phyloP scores from a whole-genome alignment of 495 filamentous ascomycete genomes.

The Aspergillus indologenus region DNA sequence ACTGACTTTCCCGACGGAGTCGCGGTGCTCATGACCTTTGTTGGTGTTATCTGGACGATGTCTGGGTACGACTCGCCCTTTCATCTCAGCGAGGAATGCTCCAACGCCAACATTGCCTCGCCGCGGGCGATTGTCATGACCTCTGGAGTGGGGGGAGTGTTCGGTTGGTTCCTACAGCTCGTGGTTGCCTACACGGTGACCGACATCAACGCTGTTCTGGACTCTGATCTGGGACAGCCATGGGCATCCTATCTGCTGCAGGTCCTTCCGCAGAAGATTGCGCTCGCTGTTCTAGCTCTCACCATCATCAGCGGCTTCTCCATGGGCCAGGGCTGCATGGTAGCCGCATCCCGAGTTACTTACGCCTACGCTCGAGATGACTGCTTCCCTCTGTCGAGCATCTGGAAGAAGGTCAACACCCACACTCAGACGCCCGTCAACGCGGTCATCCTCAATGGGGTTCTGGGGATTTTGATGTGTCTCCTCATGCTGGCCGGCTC shows the following conservation, averaged over 20 bases:
- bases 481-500: constrained; percentile 67
- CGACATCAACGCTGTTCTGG: constrained; percentile 59
- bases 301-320: constrained; percentile 76
- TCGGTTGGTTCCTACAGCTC: constrained; percentile 74
- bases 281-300: constrained; percentile 63
- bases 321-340: constrained; percentile 84
- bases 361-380: constrained; percentile 80
- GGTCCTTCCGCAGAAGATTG: constrained; percentile 61
- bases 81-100: constrained; percentile 74
- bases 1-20: constrained; percentile 71
- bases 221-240: constrained; percentile 67
- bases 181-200: constrained; percentile 78
- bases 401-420: constrained; percentile 65
- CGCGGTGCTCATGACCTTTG: constrained; percentile 73
- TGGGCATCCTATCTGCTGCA: constrained; percentile 75
- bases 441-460: constrained; percentile 70
- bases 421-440: constrained; percentile 72
- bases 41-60: constrained; percentile 64
- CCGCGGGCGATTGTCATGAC: constrained; percentile 78
- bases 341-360: constrained; percentile 73
- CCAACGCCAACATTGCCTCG: constrained; percentile 70
- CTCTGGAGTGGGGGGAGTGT: constrained; percentile 60
- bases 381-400: constrained; percentile 64
- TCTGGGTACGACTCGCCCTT: constrained; percentile 72
- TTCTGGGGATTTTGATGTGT: constrained; percentile 61